Conservation (phyloP, 1,284 basidiomycete genomes). For the Sparassis latifolia region DNA sequence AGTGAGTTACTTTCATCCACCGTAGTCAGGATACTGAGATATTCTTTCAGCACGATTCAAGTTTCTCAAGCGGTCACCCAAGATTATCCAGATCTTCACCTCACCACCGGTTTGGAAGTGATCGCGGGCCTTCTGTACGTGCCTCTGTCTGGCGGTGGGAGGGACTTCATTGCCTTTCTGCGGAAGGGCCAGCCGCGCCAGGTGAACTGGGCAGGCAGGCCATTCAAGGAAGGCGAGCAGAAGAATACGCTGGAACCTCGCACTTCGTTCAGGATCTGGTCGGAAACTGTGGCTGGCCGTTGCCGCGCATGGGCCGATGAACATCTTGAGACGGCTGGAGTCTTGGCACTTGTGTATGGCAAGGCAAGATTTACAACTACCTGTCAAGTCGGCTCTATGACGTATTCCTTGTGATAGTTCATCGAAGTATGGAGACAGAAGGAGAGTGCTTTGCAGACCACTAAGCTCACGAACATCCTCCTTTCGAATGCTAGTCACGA, state of each 20-base stretch:
- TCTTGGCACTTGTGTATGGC: conserved; percentile 80
- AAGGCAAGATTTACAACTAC: conserved; percentile 35
- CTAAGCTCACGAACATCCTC: conserved; percentile 74
- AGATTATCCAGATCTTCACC: conserved; percentile 74
- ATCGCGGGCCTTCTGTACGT: conserved; percentile 80
- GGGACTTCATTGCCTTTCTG: conserved; percentile 80
- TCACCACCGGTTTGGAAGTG: conserved; percentile 63
- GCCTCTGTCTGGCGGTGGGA: conserved; percentile 64
- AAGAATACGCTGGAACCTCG: conserved; percentile 60
- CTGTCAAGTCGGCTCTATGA: not conserved
- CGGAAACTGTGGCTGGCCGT: conserved; percentile 69
- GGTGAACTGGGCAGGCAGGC: conserved; percentile 79
- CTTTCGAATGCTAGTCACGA: conserved; percentile 89
- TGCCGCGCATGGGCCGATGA: conserved; percentile 82
- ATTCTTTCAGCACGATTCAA: conserved; percentile 41
- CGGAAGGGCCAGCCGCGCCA: conserved; percentile 71
- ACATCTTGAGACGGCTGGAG: conserved; percentile 82
- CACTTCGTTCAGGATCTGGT: conserved; percentile 81
- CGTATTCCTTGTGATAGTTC: conserved; percentile 39
- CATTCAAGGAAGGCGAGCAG: conserved; percentile 42
- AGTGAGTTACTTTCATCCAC: conserved; percentile 32
- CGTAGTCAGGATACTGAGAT: not conserved
- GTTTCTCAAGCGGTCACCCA: conserved; percentile 62
- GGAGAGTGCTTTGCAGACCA: conserved; percentile 71
- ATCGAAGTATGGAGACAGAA: conserved; percentile 89